Evolutionary conservation across 2,329 filamentous ascomycete genomes (phyloP), one percentile per base, ranked within the genome.

Genomic region (Coniochaeta sp.): DNA sequence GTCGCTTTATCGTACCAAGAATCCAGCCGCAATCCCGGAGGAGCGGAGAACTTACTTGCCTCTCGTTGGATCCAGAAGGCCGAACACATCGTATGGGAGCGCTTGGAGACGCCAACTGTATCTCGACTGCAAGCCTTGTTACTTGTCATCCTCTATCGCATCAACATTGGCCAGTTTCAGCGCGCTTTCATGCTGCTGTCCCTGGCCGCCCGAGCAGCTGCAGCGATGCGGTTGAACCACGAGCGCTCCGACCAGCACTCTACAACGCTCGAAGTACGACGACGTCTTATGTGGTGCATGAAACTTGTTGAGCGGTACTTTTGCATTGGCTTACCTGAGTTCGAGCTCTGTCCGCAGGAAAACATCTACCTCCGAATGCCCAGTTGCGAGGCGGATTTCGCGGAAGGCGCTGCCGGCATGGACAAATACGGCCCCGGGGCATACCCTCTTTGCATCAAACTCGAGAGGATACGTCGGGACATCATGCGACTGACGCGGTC

Each of bases 251-350:
- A 72, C 42, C 64, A 75, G 3, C 66, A 68, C 10, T 65, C 66
- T 9, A 66, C 71, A 1, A 70, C 73, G 0, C 73, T 74, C 58
- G 75, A 77, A 64, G 70, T 72, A 8, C 71, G 75, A 0, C 67
- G 75, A 2, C 68, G 75, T 8, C 65, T 76, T 10, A 73, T 74
- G 65, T 78, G 75, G 75, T 72, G 73, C 1, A 65, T 77, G 8
- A 77, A 73, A 62, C 63, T 76, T 16, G 68, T 76, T 5, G 74
- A 77, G 58, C 69, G 73, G 54, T 75, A 73, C 61, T 74, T 76
- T 62, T 75, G 74, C 16, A 73, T 75, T 5, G 75, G 75, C 1
- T 65, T 77, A 19, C 68, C 72, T 16, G 75, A 77, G 62, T 77
- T 76, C 55, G 73, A 75, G 62, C 68, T 75, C 17, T 77, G 72